These are phyloP conservation scores for Ajuga reptans DNA, from an alignment of 305 asterid species.

Conservation along the genomic window DNA sequence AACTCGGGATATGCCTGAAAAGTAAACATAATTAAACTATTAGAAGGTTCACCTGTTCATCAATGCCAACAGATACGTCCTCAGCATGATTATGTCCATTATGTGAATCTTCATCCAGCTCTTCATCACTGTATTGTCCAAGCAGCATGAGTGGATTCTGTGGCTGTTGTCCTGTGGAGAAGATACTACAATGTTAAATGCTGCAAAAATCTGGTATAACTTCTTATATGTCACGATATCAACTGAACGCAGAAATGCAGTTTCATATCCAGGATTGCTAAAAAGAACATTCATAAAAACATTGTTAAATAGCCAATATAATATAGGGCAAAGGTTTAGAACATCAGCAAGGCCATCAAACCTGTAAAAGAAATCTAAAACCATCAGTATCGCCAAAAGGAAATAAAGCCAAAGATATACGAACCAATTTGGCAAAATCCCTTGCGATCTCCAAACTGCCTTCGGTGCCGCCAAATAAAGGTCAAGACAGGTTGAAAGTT, in stretches of 20 bases:
- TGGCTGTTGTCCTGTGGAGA: slow-evolving; percentile 49
- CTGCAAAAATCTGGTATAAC: slow-evolving; percentile 17
- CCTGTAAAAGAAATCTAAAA: slow-evolving; percentile 66
- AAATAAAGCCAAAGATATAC: slow-evolving; percentile 78
- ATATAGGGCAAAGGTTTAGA: slow-evolving; percentile 24
- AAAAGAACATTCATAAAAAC: slow-evolving; percentile 17
- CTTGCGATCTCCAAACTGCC: slow-evolving; percentile 52
- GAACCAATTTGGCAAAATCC: slow-evolving; percentile 76
- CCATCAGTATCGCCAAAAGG: slow-evolving; percentile 61
- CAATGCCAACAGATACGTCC: slow-evolving; percentile 32
- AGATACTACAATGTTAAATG: slow-evolving; percentile 37
- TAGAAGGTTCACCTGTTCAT: slow-evolving; percentile 47
- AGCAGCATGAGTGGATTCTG: slow-evolving; percentile 81
- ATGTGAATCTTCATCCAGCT: slow-evolving; percentile 50
- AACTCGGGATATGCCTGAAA: background rate
- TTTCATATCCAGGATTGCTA: slow-evolving; percentile 9
- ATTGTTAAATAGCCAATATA: slow-evolving; percentile 17
- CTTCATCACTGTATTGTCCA: slow-evolving; percentile 96
- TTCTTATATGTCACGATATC: slow-evolving; percentile 19
- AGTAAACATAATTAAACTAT: background rate
- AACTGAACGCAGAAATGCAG: slow-evolving; percentile 24
- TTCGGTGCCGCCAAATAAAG: slow-evolving; percentile 55
- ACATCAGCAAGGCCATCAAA: slow-evolving; percentile 39
- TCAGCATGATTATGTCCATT: slow-evolving; percentile 34
- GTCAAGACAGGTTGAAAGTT: slow-evolving; percentile 55